Percentiles rank a stretch among this genome's conserved stretches.
Evolutionary conservation across 768 basidiomycete genomes (phyloP).

Genomic region (Cyathus striatus): DNA sequence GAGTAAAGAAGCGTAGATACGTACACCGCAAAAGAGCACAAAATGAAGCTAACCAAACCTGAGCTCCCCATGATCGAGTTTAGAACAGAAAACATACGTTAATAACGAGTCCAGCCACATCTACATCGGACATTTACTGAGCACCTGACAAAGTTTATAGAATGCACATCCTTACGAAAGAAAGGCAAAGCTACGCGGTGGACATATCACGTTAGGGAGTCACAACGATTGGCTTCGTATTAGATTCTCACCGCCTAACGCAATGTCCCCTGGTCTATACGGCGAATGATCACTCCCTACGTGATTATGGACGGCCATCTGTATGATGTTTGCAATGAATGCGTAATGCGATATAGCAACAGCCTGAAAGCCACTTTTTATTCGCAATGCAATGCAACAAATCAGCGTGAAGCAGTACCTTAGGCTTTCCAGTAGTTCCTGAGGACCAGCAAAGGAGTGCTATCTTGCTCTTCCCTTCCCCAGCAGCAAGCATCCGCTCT

Average conservation of each 20-base stretch:
- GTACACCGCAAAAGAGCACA: constrained; percentile 47
- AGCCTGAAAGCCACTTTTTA: constrained; percentile 23
- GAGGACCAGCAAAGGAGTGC: constrained; percentile 64
- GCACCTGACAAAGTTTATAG: not conserved
- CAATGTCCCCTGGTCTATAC: constrained; percentile 48
- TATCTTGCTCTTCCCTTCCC: constrained; percentile 55
- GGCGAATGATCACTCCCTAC: constrained; percentile 16
- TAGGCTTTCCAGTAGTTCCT: constrained; percentile 65
- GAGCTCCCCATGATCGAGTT: constrained; percentile 7
- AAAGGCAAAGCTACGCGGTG: constrained; percentile 25
- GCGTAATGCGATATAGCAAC: constrained; percentile 50
- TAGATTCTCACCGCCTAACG: constrained; percentile 24
- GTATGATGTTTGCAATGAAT: constrained; percentile 51
- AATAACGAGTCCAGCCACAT: constrained; percentile 45
- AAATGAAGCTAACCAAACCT: constrained; percentile 42
- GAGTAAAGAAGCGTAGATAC: too few relatives aligned
- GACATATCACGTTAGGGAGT: constrained; percentile 7
- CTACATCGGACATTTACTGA: constrained; percentile 6
- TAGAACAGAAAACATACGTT: constrained; percentile 28
- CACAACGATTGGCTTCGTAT: not conserved
- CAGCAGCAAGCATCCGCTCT: constrained; percentile 37
- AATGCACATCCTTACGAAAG: constrained; percentile 36
- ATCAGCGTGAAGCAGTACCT: constrained; percentile 27
- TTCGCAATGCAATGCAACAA: too few relatives aligned
- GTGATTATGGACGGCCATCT: constrained; percentile 38